A percentile compares a stretch with the other conserved stretches of the same genome.
These are phyloP conservation scores for Sporothrix pallida DNA, from an alignment of 2,329 filamentous ascomycete genomes.

Conservation along the genomic window DNA sequence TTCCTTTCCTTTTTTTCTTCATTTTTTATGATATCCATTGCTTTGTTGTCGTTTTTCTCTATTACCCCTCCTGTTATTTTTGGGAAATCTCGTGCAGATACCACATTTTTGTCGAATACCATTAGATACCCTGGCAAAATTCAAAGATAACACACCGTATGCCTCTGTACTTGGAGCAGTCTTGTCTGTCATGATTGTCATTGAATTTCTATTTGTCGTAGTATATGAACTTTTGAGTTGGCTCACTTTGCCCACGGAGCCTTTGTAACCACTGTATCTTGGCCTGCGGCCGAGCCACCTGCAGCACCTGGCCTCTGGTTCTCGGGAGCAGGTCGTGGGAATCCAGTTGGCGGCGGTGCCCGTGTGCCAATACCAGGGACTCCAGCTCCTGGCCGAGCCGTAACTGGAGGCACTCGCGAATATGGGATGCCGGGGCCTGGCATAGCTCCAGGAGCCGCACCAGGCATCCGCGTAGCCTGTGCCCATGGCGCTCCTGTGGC, in stretches of 20 bases:
- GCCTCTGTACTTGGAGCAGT: background rate
- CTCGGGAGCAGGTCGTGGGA: background rate
- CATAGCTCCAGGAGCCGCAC: conserved; percentile 16
- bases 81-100: conserved; percentile 23
- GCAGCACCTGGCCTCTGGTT: background rate
- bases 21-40: conserved; percentile 38
- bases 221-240: background rate
- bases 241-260: conserved; percentile 53
- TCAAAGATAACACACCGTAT: conserved; percentile 1
- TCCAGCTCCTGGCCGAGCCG: conserved; percentile 25
- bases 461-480: conserved; percentile 40
- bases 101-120: conserved; percentile 27
- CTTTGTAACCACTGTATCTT: conserved; percentile 46
- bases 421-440: conserved; percentile 46
- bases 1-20: conserved; percentile 24
- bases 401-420: conserved; percentile 43
- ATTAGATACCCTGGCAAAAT: conserved; percentile 32
- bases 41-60: background rate
- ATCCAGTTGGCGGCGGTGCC: conserved; percentile 25
- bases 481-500: conserved; percentile 42
- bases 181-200: background rate
- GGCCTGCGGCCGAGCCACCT: background rate
- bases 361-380: background rate
- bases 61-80: conserved; percentile 1
- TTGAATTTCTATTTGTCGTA: too few relatives aligned